A percentile compares a stretch with the other conserved stretches of the same genome.
phyloP scores from a whole-genome alignment of 305 asterid species.

The Salvia sclarea region DNA sequence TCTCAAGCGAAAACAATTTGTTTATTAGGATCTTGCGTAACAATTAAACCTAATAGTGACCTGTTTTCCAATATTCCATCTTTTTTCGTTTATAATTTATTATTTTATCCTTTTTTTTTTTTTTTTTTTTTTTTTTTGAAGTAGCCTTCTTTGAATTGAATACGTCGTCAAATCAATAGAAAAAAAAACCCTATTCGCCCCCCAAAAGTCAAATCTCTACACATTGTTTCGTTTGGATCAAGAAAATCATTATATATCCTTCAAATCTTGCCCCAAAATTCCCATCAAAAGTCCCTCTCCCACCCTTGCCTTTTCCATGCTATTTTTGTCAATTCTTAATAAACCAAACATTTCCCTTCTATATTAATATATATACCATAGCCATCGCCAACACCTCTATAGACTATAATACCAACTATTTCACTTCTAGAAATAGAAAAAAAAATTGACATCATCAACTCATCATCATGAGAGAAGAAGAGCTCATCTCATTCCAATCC shows the following conservation, averaged over 20 bases:
- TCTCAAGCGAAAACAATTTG: too few relatives aligned
- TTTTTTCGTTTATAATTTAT: too few relatives aligned
- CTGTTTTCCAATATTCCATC: too few relatives aligned
- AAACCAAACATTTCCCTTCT: not conserved
- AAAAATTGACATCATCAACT: too few relatives aligned
- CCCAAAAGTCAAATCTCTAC: constrained; percentile 2
- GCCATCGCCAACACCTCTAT: not conserved
- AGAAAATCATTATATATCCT: too few relatives aligned
- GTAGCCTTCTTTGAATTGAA: not conserved
- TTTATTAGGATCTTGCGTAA: too few relatives aligned
- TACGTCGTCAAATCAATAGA: not conserved
- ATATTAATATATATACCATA: not conserved
- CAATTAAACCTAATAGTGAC: too few relatives aligned
- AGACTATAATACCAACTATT: too few relatives aligned
- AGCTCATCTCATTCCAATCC: not conserved
- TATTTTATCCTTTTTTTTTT: too few relatives aligned
- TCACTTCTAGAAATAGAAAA: not conserved
- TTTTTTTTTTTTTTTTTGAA: too few relatives aligned
- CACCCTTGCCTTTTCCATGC: not conserved
- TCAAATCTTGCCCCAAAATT: not conserved
- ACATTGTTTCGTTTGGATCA: not conserved
- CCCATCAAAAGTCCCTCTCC: not conserved
- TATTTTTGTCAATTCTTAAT: not conserved
- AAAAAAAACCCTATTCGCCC: not conserved
- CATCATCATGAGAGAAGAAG: constrained; percentile 19